Evolutionary conservation across 1,139 yeast species (phyloP), one percentile per base, ranked within the genome.

Genomic region (Yamadazyma spencermartinsiae): DNA sequence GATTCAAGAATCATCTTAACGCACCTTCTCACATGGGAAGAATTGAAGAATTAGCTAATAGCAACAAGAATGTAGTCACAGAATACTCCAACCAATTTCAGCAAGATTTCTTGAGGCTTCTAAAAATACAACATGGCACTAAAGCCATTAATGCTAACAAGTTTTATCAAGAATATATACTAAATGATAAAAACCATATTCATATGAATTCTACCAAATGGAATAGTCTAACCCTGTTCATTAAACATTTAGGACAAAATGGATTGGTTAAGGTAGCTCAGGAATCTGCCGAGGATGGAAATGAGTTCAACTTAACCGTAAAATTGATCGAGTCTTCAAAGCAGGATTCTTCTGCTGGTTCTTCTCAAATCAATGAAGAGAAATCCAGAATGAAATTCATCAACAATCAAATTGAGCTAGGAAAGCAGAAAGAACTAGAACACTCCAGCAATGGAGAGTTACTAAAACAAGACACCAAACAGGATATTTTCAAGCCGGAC

Each of bases 141-240:
- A 89, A 88, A 57, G 65, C 68, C 42, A 75, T 90, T 36, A 82
- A 81, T 45, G 94, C 92, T 8, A 92, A 94, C 61, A 76, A 80
- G 54, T 88, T 88, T 55, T 92, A 92, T 63, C 96, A 90, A 52
- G 97, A 90, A 57, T 86, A 85, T 54, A 84, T 86, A 38, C 63
- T 74, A 40, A 76, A 76, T 46, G 87, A 89, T 55, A 78, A 79
- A 52, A 79, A 86, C 40, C 98, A 92, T 59, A 68, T 89, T 4
- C 98, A 90, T 58, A 80, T 92, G 84, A 89, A 88, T 55, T 82
- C 97, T 3, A 92, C 98, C 1, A 70, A 72, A 45, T 92, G 95
- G 90, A 59, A 74, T 3, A 76, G 85, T 4, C 61, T 94, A 30
- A 76, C 92, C 0, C 76, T 78, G 37, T 86, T 90, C 56, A 74